Conservation (phyloP, 2,329 filamentous ascomycete genomes). For the Pseudogymnoascus sp. region DNA sequence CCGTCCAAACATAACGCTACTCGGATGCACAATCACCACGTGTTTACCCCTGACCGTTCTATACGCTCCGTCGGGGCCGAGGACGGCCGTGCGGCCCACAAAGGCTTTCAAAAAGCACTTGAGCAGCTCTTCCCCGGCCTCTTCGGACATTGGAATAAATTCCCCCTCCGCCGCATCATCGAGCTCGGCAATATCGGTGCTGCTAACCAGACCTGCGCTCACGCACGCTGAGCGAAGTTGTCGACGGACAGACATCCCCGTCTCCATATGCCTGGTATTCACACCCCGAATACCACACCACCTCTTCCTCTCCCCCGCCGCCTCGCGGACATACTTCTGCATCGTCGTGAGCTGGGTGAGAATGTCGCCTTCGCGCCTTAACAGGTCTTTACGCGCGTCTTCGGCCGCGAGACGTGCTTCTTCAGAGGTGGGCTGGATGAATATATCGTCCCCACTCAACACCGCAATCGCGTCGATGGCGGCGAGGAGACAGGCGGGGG, state of each 20-base stretch:
- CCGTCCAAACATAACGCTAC: conserved; percentile 52
- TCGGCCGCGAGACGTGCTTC: conserved; percentile 47
- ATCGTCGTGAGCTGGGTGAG: conserved; percentile 55
- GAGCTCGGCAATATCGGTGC: neutral
- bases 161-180: conserved; percentile 5
- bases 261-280: conserved; percentile 52
- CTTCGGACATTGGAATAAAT: conserved; percentile 45
- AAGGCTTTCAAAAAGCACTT: conserved; percentile 57
- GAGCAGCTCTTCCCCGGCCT: conserved; percentile 44
- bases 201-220: conserved; percentile 37
- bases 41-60: conserved; percentile 52
- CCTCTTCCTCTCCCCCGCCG: conserved; percentile 35
- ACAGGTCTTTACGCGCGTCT: conserved; percentile 45
- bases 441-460: conserved; percentile 56
- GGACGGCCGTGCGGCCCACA: conserved; percentile 48
- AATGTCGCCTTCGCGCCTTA: conserved; percentile 55
- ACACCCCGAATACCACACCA: conserved; percentile 53
- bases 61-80: conserved; percentile 53
- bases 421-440: conserved; percentile 49
- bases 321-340: conserved; percentile 51
- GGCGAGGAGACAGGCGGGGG: conserved; percentile 66
- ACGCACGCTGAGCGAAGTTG: conserved; percentile 50
- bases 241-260: conserved; percentile 52
- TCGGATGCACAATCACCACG: conserved; percentile 52
- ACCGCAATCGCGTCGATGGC: conserved; percentile 74